Evolutionary conservation across 768 basidiomycete species (phyloP).

Genomic region (Serendipita indica): DNA sequence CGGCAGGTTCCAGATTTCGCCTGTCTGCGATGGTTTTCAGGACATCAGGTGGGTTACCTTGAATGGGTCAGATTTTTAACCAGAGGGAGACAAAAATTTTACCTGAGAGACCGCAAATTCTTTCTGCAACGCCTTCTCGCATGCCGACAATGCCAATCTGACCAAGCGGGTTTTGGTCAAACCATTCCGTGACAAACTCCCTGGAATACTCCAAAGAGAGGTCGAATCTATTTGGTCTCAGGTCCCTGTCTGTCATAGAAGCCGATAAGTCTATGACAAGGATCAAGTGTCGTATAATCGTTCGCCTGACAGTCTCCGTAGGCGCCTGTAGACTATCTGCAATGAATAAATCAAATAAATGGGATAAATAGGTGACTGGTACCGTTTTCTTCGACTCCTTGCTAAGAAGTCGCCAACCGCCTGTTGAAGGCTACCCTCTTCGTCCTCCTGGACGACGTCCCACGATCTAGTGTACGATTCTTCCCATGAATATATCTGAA

Average conservation of each 20-base stretch:
- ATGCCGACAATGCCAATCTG: conserved; percentile 93
- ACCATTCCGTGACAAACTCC: conserved; percentile 92
- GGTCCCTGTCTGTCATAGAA: conserved; percentile 90
- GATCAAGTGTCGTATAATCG: conserved; percentile 91
- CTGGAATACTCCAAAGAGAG: conserved; percentile 78
- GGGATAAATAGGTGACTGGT: conserved; percentile 12
- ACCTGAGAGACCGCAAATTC: conserved; percentile 89
- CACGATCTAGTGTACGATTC: conserved; percentile 87
- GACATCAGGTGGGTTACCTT: conserved; percentile 96
- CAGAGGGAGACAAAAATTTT: conserved; percentile 16
- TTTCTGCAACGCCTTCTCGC: conserved; percentile 80
- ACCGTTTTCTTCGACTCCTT: conserved; percentile 36
- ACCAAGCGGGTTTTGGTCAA: conserved; percentile 96
- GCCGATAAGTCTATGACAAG: conserved; percentile 83
- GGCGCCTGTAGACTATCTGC: conserved; percentile 53
- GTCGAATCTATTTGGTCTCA: conserved; percentile 89
- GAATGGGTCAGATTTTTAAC: background rate
- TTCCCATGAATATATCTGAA: conserved; percentile 74
- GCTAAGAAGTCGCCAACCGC: conserved; percentile 86
- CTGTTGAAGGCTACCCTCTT: conserved; percentile 74
- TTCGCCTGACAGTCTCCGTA: conserved; percentile 76
- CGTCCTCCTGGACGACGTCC: conserved; percentile 97
- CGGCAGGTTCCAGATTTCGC: conserved; percentile 73
- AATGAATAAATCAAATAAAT: background rate
- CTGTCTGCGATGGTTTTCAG: conserved; percentile 71